Percentiles rank a stretch among this genome's conserved stretches.
These are phyloP conservation scores for Mycena latifolia DNA, from an alignment of 768 basidiomycete genomes.

Conservation along the genomic window DNA sequence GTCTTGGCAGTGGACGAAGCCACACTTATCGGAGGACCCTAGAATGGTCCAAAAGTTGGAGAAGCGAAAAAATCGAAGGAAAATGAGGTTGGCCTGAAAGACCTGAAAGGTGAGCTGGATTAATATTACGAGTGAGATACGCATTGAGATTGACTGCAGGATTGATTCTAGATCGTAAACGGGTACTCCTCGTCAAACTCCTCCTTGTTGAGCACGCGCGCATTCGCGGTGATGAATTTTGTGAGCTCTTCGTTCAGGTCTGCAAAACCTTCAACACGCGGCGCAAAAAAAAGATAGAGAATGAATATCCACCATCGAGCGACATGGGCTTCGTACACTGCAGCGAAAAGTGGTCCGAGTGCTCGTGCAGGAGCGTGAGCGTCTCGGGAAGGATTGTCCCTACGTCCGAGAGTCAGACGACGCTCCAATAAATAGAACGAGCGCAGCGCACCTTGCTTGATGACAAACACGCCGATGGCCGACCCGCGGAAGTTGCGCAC, in stretches of 20 bases:
- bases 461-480: slow-evolving; percentile 4
- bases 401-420: background rate
- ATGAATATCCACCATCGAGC: slow-evolving; percentile 4
- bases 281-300: no score
- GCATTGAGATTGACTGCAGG: background rate
- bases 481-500: slow-evolving; percentile 25
- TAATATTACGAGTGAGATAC: background rate
- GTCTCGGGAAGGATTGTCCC: slow-evolving; percentile 12
- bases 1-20: no score
- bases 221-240: slow-evolving; percentile 3
- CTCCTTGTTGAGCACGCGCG: slow-evolving; percentile 12
- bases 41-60: no score
- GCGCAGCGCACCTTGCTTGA: slow-evolving; percentile 11
- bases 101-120: background rate
- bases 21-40: no score
- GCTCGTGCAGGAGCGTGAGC: slow-evolving; percentile 20
- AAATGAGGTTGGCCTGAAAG: no score
- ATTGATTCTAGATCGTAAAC: background rate
- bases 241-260: slow-evolving; percentile 22
- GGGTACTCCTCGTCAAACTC: slow-evolving; percentile 20
- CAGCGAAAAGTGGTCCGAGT: slow-evolving; percentile 25
- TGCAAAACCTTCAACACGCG: background rate
- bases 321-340: slow-evolving; percentile 21
- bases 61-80: no score
- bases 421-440: background rate